phyloP scores from a whole-genome alignment of 169 alveolate genomes.

The Plasmodium gaboni region DNA sequence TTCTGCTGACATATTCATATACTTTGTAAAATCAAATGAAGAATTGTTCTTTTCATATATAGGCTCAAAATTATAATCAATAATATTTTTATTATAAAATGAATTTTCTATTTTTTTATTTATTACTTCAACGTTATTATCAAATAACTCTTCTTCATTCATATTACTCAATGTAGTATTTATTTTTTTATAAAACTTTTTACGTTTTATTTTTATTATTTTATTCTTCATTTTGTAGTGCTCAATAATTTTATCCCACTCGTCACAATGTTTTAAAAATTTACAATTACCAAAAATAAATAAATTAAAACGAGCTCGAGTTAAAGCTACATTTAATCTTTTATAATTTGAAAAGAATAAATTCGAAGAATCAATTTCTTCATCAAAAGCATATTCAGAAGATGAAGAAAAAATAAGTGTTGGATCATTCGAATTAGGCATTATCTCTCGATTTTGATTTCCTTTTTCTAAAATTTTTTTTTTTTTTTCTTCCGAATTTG shows the following conservation, averaged over 20 bases:
- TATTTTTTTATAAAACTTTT: conserved; percentile 13
- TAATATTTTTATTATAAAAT: conserved; percentile 47
- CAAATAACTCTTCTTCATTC: conserved; percentile 21
- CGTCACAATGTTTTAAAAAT: conserved; percentile 57
- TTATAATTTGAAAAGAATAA: conserved; percentile 92
- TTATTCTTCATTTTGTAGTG: conserved; percentile 52
- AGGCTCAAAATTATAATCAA: conserved; percentile 41
- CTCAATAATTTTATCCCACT: conserved; percentile 54
- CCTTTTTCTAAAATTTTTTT: background rate
- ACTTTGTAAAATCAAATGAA: conserved; percentile 22
- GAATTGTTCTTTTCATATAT: conserved; percentile 28
- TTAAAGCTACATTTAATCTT: conserved; percentile 96
- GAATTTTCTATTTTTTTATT: conserved; percentile 72
- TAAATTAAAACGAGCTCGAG: conserved; percentile 94
- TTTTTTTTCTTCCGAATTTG: background rate
- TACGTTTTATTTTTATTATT: conserved; percentile 46
- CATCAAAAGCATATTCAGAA: conserved; percentile 27
- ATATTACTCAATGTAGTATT: conserved; percentile 17
- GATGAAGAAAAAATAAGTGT: background rate
- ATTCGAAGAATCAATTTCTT: conserved; percentile 33
- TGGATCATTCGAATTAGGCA: background rate
- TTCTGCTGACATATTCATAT: conserved; percentile 2
- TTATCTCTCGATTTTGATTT: background rate
- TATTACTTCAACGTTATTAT: conserved; percentile 29
- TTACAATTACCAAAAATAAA: conserved; percentile 89